phyloP scores from a whole-genome alignment of 2,329 filamentous ascomycete species.

The Geosmithia putterillii region DNA sequence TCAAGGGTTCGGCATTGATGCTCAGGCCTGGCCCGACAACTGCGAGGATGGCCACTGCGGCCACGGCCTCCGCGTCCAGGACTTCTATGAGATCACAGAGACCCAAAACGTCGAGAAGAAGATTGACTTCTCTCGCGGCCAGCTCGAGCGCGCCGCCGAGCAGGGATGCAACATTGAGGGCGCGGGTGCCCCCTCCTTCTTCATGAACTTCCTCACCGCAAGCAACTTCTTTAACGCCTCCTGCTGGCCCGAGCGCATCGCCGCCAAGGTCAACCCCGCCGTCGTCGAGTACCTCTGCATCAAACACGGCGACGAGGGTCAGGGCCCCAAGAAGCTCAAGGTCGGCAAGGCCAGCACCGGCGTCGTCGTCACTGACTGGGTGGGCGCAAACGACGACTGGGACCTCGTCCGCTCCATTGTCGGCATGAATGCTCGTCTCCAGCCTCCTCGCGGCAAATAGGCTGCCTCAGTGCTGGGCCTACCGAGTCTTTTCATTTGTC shows the following conservation, averaged over 20 bases:
- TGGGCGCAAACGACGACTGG: constrained; percentile 80
- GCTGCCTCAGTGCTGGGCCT: too few species aligned
- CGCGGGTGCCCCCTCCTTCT: constrained; percentile 47
- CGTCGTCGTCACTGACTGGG: constrained; percentile 88
- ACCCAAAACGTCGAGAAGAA: constrained; percentile 69
- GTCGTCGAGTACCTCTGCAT: constrained; percentile 51
- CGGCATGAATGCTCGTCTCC: constrained; percentile 71
- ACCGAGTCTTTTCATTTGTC: too few species aligned
- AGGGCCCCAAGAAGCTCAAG: constrained; percentile 34
- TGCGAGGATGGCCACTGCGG: constrained; percentile 60
- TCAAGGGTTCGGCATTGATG: constrained; percentile 46
- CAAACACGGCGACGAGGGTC: constrained; percentile 38
- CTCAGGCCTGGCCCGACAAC: constrained; percentile 73
- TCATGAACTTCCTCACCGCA: constrained; percentile 80
- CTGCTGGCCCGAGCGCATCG: constrained; percentile 91
- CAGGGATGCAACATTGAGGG: constrained; percentile 27
- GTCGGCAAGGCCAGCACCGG: constrained; percentile 69
- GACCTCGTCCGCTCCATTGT: constrained; percentile 78
- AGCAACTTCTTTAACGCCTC: constrained; percentile 89
- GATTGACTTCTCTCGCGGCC: constrained; percentile 58
- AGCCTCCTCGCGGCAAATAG: not conserved
- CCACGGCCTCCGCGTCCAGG: constrained; percentile 67
- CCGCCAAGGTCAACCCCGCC: constrained; percentile 74
- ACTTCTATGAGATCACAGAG: constrained; percentile 83
- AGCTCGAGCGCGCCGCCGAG: constrained; percentile 61